Percentiles rank a stretch among this genome's conserved stretches.
These are phyloP conservation scores for Martiniozyma abietophila DNA, from an alignment of 805 yeast genomes.

Conservation along the genomic window DNA sequence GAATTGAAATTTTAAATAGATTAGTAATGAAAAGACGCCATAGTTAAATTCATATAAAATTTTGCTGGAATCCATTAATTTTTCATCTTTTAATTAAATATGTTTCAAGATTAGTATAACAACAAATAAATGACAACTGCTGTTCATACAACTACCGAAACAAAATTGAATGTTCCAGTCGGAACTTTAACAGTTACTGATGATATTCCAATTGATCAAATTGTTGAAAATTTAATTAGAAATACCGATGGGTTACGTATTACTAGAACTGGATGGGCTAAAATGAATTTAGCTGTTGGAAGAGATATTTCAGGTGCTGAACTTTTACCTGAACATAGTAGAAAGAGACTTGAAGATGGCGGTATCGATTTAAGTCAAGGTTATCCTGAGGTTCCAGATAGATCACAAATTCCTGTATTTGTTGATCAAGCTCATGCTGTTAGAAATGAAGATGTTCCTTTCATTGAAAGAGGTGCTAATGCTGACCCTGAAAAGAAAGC, in stretches of 20 bases:
- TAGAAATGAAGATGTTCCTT: conserved; percentile 27
- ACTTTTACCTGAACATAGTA: conserved; percentile 20
- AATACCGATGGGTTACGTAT: conserved; percentile 6
- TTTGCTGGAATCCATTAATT: too few relatives aligned
- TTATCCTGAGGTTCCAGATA: conserved; percentile 31
- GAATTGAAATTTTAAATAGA: too few relatives aligned
- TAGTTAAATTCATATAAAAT: too few relatives aligned
- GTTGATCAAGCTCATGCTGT: conserved; percentile 33
- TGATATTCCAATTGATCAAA: conserved; percentile 11
- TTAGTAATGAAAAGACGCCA: too few relatives aligned
- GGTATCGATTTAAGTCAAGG: conserved; percentile 30
- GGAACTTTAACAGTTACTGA: conserved; percentile 6
- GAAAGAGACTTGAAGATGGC: conserved; percentile 26
- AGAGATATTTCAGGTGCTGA: conserved; percentile 16
- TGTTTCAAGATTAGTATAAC: too few relatives aligned
- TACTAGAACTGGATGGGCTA: conserved; percentile 4
- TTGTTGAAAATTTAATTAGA: conserved; percentile 13
- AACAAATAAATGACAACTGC: too few relatives aligned
- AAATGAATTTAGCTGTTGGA: conserved; percentile 7
- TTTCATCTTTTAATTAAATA: too few relatives aligned
- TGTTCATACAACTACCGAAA: too few relatives aligned
- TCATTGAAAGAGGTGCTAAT: conserved; percentile 25
- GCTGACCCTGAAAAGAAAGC: conserved; percentile 36
- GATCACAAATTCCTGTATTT: conserved; percentile 27
- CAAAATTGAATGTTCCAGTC: too few relatives aligned